Evolutionary conservation across 352 stramenopile species (phyloP).

Genomic region (Phytopythium chamaehyphon): DNA sequence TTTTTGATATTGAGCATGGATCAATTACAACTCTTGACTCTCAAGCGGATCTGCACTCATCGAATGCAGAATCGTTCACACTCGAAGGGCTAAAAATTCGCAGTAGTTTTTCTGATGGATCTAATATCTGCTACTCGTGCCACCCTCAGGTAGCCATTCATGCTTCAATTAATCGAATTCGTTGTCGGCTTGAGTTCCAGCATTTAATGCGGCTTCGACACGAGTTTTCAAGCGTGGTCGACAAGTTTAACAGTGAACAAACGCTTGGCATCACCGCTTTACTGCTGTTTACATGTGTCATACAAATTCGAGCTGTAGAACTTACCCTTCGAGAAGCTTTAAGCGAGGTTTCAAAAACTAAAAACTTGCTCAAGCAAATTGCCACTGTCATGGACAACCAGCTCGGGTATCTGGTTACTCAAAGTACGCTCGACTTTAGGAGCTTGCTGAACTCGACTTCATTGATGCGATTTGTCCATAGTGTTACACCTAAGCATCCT

Average conservation of each 20-base stretch:
- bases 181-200: conserved; percentile 33
- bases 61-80: conserved; percentile 10
- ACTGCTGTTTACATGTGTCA: conserved; percentile 46
- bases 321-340: conserved; percentile 35
- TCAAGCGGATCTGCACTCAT: conserved; percentile 13
- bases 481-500: neutral
- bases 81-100: conserved; percentile 33
- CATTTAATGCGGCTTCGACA: conserved; percentile 15
- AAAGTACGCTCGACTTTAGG: conserved; percentile 58
- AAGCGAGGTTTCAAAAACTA: conserved; percentile 15
- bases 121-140: conserved; percentile 31
- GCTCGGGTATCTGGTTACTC: conserved; percentile 33
- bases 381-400: conserved; percentile 62
- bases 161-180: conserved; percentile 34
- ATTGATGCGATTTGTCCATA: conserved; percentile 24
- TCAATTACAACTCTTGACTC: conserved; percentile 16
- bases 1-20: conserved; percentile 33
- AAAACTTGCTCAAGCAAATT: conserved; percentile 52
- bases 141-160: conserved; percentile 48
- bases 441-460: conserved; percentile 32
- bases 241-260: neutral
- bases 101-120: conserved; percentile 51
- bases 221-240: conserved; percentile 6
- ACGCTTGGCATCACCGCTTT: neutral
- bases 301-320: conserved; percentile 50